These are phyloP conservation scores for Hyphopichia pseudoburtonii DNA, from an alignment of 1,139 yeast species.

Conservation along the genomic window DNA sequence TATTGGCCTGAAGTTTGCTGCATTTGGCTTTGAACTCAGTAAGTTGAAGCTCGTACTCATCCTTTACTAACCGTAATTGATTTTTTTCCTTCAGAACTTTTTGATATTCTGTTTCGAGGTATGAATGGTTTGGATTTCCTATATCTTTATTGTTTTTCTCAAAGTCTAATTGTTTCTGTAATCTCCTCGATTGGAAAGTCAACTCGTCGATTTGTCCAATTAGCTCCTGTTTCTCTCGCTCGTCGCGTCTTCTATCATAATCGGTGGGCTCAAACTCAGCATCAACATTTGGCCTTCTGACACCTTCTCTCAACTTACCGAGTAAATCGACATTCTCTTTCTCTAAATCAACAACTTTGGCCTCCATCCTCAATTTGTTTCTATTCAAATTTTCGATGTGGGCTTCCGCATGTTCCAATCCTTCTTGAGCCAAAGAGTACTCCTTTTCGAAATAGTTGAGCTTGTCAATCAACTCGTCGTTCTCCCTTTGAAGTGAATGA, in stretches of 20 bases:
- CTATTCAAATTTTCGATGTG: constrained; percentile 14
- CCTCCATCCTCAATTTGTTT: constrained; percentile 11
- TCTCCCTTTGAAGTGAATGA: constrained; percentile 14
- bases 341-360: constrained; percentile 13
- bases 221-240: constrained; percentile 12
- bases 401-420: constrained; percentile 14
- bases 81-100: constrained; percentile 17
- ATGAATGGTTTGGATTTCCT: constrained; percentile 4
- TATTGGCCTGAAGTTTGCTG: constrained; percentile 22
- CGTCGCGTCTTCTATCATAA: constrained; percentile 16
- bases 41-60: constrained; percentile 14
- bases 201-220: constrained; percentile 16
- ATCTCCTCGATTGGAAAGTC: constrained; percentile 16
- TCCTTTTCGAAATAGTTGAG: constrained; percentile 28
- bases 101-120: constrained; percentile 11
- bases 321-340: constrained; percentile 16
- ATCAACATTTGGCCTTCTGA: constrained; percentile 13
- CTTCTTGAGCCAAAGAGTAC: constrained; percentile 21
- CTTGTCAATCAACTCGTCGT: constrained; percentile 22
- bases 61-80: constrained; percentile 13
- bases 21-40: constrained; percentile 21
- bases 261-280: constrained; percentile 26
- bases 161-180: constrained; percentile 67
- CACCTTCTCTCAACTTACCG: constrained; percentile 10
- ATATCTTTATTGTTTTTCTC: constrained; percentile 45